Base-by-base conservation (phyloP, 345 rosid genomes). In the Corchorus olitorius region DNA sequence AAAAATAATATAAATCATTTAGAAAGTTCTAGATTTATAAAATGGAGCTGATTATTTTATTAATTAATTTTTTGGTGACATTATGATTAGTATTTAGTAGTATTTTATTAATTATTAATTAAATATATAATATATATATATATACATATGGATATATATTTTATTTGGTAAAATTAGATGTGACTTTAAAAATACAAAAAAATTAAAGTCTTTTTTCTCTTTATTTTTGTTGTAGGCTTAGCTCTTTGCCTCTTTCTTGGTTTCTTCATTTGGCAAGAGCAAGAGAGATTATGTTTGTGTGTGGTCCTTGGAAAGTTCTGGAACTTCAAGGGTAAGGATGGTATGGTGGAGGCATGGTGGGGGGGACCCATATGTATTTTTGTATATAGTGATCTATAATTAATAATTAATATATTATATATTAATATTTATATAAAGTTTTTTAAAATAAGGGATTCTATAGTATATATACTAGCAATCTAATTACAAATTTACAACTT, bases 21-120 rank as follows among this genome's bases (percentile, higher is more conserved):
- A 19, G 89, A 87, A 81, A 69, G 77, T 86, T 88, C 88, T 76
- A 78, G 87, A 88, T 37, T 16, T 50, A 64, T 67, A 6, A 12
- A 67, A 46, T 67, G 72, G 71, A 67, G 46, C 72, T 13, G 34
- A 22, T 46, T 46, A 46, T 67, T 67, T 46, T 46, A 46, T 6
- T 37, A 8, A 63, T 63, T 63, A 34, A n/a, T n/a, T n/a, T n/a
- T n/a, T n/a, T n/a, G n/a, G 13, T 63, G 27, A 27, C 27, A 27
- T 27, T 27, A 27, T n/a, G n/a, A n/a, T 27, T 27, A 27, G 27
- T 27, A n/a, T n/a, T n/a, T n/a, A 27, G 27, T 27, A 27, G 27
- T 27, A 27, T 27, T 27, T 27, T 27, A 27, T 27, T 27, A 27
- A 27, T n/a, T n/a, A n/a, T n/a, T n/a, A n/a, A n/a, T n/a, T n/a